phyloP scores from a whole-genome alignment of 1,284 basidiomycete species.

The Salmacisia buchloeana region DNA sequence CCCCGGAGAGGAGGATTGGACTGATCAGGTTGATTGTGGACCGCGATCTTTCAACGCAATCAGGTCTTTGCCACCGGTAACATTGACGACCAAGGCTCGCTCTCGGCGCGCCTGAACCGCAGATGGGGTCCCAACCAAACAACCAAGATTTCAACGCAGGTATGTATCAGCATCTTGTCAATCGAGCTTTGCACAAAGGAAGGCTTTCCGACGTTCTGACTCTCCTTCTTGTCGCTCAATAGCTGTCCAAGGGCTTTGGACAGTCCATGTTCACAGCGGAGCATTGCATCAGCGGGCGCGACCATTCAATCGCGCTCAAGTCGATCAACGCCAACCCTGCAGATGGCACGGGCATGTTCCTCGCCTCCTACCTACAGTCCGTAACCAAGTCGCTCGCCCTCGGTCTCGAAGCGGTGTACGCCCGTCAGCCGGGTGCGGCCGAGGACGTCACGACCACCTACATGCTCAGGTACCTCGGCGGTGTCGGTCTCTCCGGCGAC shows the following conservation, averaged over 20 bases:
- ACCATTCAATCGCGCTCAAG: constrained; percentile 83
- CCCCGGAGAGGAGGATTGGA: not conserved
- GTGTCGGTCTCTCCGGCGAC: constrained; percentile 38
- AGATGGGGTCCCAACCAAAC: constrained; percentile 75
- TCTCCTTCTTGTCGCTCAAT: not conserved
- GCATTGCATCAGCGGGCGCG: constrained; percentile 85
- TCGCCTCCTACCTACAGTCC: constrained; percentile 92
- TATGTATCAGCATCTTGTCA: too few species aligned
- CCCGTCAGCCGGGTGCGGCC: constrained; percentile 59
- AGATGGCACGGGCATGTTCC: constrained; percentile 85
- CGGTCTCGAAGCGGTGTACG: constrained; percentile 83
- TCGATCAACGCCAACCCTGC: constrained; percentile 84
- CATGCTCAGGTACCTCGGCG: constrained; percentile 64
- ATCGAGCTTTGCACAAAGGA: too few species aligned
- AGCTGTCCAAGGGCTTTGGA: constrained; percentile 15
- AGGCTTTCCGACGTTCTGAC: too few species aligned
- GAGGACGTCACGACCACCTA: constrained; percentile 73
- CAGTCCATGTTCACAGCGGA: constrained; percentile 66
- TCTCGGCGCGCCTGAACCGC: constrained; percentile 84
- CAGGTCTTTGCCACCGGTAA: constrained; percentile 88
- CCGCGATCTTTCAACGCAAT: not conserved
- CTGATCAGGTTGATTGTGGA: not conserved
- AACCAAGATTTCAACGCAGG: constrained; percentile 83
- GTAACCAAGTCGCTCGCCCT: constrained; percentile 82
- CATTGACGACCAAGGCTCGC: constrained; percentile 84